A percentile compares a stretch with the other conserved stretches of the same genome.
These are phyloP conservation scores for Mucor ambiguus DNA, from an alignment of 371 early-diverging fungal species.

Conservation along the genomic window DNA sequence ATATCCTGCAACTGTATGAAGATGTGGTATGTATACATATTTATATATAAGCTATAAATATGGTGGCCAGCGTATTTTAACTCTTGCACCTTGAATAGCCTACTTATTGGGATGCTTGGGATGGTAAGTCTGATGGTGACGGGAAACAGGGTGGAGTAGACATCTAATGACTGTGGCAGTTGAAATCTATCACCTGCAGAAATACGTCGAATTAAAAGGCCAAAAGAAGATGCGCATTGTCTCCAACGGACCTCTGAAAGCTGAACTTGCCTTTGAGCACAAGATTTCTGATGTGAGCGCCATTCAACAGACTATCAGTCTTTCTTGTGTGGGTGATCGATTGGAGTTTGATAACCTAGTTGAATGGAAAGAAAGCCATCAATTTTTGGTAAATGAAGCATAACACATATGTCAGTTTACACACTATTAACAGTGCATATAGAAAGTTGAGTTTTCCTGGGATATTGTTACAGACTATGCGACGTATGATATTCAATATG, in stretches of 20 bases:
- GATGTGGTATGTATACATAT: conserved; percentile 65
- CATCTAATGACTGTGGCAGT: conserved; percentile 17
- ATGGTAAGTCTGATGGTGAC: conserved; percentile 25
- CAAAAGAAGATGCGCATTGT: conserved; percentile 32
- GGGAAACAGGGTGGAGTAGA: background rate
- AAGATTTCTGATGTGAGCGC: conserved; percentile 66
- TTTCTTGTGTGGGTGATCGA: conserved; percentile 61
- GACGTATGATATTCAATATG: conserved; percentile 96
- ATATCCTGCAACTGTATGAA: conserved; percentile 82
- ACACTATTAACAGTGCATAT: conserved; percentile 16
- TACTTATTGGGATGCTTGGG: conserved; percentile 82
- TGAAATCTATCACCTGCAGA: conserved; percentile 53
- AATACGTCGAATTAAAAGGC: conserved; percentile 35
- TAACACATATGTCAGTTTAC: too few species aligned
- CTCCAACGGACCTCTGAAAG: conserved; percentile 40
- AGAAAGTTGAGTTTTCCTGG: conserved; percentile 92
- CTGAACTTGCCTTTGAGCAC: conserved; percentile 69
- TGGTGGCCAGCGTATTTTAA: too few species aligned
- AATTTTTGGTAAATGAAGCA: conserved; percentile 63
- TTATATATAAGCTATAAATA: too few species aligned
- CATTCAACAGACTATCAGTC: conserved; percentile 74
- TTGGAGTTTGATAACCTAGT: conserved; percentile 88
- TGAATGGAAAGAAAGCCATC: conserved; percentile 92
- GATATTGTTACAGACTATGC: conserved; percentile 84
- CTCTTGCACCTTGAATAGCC: conserved; percentile 41